Base-by-base conservation (phyloP, 2,329 filamentous ascomycete species). In the Chaetomiaceae sp. region DNA sequence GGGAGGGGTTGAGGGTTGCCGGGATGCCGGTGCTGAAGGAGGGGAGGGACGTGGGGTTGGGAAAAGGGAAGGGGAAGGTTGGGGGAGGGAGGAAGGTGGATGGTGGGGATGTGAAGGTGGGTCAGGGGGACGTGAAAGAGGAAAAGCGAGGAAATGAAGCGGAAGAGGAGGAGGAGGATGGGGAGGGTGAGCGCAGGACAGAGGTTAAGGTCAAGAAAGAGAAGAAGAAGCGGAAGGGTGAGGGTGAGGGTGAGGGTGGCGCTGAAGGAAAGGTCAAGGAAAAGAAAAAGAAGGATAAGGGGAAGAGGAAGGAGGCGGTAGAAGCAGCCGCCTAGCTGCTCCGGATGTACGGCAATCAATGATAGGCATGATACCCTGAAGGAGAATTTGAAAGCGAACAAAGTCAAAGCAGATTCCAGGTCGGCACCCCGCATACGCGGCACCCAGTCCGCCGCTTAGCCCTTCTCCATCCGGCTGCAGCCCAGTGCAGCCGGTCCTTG, bases 11-110 rank as follows among this genome's bases (percentile, higher is more conserved):
- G 19, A 49, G 58, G 47, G 41, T 54, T 7, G 58, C 70, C 9
- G 68, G 66, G 34, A 66, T 70, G 47, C 62, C 63, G 11, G 54
- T 52, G 54, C 14, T 18, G 48, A 40, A 35, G 39, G 22, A 14
- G 14, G 45, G 37, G 15, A 24, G 8, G 22, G 9, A 24, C 6
- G 22, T 24, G 5, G n/a, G 38, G n/a, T n/a, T n/a, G 22, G 27
- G 38, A 19, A 12, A 19, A 15, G 19, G n/a, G 11, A 18, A 49
- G 34, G 41, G 8, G 22, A 24, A 24, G 22, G 22, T 24, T 24
- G n/a, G 38, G 14, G 29, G 41, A 7, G 30, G 48, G 8, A 45
- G 47, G 14, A 29, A 45, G 26, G 38, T 42, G 27, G 49, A 47
- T 27, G 22, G 22, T 6, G 9, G 9, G 35, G n/a, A 18, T 35